Conservation (phyloP, 176 grass and related monocot species). For the Leersia perrieri region DNA sequence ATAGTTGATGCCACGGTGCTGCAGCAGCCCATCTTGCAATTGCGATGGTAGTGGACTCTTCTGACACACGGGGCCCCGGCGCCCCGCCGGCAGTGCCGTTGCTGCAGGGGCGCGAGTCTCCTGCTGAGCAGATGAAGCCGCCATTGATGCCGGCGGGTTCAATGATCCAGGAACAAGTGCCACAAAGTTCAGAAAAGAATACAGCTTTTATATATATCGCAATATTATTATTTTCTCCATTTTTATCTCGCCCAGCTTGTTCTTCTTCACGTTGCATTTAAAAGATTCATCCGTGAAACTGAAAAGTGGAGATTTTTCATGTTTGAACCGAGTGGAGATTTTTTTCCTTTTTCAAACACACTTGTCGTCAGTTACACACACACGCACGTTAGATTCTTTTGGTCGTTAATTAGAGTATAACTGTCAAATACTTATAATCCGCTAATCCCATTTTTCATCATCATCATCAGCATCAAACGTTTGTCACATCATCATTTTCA, state of each 20-base stretch:
- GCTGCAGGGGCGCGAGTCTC: not conserved
- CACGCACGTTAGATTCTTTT: not conserved
- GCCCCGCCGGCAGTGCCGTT: not conserved
- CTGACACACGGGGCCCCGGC: not conserved
- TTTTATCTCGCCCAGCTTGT: not conserved
- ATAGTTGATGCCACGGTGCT: not conserved
- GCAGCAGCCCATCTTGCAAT: not conserved
- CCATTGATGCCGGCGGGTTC: conserved; percentile 6
- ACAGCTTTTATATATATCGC: too few species aligned
- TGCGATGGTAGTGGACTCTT: not conserved
- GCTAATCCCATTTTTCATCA: too few species aligned
- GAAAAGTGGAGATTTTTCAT: not conserved
- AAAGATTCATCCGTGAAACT: not conserved
- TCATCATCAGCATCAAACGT: too few species aligned
- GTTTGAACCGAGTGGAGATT: not conserved
- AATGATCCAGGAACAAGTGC: not conserved
- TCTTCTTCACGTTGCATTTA: not conserved
- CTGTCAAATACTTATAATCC: not conserved
- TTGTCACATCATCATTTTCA: too few species aligned
- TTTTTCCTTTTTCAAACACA: not conserved
- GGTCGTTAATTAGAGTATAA: not conserved
- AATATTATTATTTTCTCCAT: not conserved
- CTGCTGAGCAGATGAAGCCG: conserved; percentile 27
- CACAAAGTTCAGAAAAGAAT: not conserved
- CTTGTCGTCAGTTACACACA: not conserved